Evolutionary conservation across 2,329 filamentous ascomycete species (phyloP), one percentile per base, ranked within the genome.

Genomic region (Endoconidiophora laricicola): DNA sequence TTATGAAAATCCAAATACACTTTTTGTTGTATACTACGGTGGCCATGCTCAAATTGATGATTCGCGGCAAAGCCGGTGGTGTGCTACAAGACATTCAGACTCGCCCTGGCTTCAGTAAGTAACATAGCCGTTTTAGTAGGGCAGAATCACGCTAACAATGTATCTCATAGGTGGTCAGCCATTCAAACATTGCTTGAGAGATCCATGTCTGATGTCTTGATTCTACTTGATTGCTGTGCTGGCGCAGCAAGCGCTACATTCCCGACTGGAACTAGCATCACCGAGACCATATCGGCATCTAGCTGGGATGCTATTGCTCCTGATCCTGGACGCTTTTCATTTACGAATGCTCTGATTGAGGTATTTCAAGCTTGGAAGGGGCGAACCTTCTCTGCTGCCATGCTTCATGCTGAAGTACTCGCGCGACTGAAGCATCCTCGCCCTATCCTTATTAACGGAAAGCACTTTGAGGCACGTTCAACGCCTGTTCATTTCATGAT

Each of bases 401-500:
- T 78, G 74, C 63, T 78, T 4, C 74, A 78, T 55, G 74, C 74
- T 18, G 74, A 78, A 56, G 66, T 78, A 6, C 64, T 78, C 14
- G 74, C 74, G n/a, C 71, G 74, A 2, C 58, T 78, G 1, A 78
- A 78, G 56, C 74, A 78, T 54, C 74, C 74, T 4, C 65, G 74
- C 6, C 74, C 73, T 18, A 71, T 76, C 55, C 67, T 70, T 51
- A 69, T 73, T 56, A 75, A 78, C 55, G 74, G 74, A 48, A 73
- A 70, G 59, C 67, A 70, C 16, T 74, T 75, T 44, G 74, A 78
- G 57, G 71, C 72, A 36, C 68, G 74, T 38, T 74, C 73, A 2
- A 78, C 74, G 0, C 74, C 74, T 0, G 72, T 78, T 3, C 74
- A 78, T 56, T 77, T 77, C 56, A 78, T 78, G 71, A 77, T 77